Evolutionary conservation across 2,329 filamentous ascomycete genomes (phyloP).

Genomic region (Graphilbum fragrans): DNA sequence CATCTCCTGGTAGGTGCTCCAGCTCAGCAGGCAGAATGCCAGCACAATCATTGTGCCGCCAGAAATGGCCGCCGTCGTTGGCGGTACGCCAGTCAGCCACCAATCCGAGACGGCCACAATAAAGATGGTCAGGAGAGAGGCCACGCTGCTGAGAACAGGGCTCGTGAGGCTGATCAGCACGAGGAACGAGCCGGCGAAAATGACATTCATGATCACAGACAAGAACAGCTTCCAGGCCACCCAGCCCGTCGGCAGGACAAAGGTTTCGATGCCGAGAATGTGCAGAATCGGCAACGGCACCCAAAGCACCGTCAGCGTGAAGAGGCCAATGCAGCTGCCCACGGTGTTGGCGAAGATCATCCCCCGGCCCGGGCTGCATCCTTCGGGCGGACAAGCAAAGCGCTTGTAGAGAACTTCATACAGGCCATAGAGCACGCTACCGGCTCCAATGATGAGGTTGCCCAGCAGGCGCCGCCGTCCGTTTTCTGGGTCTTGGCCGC

Average conservation of each 20-base stretch:
- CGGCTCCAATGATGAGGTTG: conserved; percentile 83
- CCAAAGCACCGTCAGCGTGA: conserved; percentile 84
- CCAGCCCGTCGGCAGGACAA: conserved; percentile 67
- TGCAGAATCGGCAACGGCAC: conserved; percentile 81
- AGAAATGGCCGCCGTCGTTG: conserved; percentile 61
- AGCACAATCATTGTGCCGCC: conserved; percentile 82
- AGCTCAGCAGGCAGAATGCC: conserved; percentile 78
- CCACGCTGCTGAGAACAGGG: conserved; percentile 84
- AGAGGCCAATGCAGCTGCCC: conserved; percentile 72
- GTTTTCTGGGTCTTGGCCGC: conserved; percentile 5
- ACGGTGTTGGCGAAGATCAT: conserved; percentile 95
- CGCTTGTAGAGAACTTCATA: conserved; percentile 97
- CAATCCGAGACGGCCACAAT: conserved; percentile 89
- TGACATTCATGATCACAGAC: conserved; percentile 76
- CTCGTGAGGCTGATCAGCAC: conserved; percentile 87
- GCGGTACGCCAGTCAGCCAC: conserved; percentile 64
- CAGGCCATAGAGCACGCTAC: conserved; percentile 85
- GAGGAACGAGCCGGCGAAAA: conserved; percentile 85
- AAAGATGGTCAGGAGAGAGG: conserved; percentile 91
- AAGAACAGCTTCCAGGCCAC: conserved; percentile 71
- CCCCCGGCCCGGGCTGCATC: conserved; percentile 70
- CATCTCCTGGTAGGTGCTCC: conserved; percentile 91
- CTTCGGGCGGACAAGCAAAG: conserved; percentile 84
- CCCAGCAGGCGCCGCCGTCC: conserved; percentile 60
- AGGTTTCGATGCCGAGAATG: conserved; percentile 63